Evolutionary conservation across 768 basidiomycete species (phyloP).

Genomic region (Pleurotus ostreatus): DNA sequence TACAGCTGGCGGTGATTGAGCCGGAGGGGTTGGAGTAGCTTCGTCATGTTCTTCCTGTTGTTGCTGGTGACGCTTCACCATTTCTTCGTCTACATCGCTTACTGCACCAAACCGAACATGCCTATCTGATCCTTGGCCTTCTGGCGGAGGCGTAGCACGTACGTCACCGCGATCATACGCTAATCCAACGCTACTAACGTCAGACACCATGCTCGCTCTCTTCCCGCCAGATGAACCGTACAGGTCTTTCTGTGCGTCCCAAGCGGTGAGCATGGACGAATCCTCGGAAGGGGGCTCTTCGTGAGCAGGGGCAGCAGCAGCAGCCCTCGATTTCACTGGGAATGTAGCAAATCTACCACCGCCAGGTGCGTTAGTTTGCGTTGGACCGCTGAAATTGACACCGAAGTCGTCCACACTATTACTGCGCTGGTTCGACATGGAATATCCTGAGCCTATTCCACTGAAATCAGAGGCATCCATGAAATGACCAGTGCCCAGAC

Average conservation of each 20-base stretch:
- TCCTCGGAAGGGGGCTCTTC: not conserved
- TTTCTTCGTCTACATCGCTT: slow-evolving; percentile 33
- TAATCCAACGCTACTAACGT: slow-evolving; percentile 30
- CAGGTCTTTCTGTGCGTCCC: slow-evolving; percentile 12
- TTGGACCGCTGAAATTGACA: slow-evolving; percentile 20
- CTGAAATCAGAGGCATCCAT: slow-evolving; percentile 6
- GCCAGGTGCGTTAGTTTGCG: slow-evolving; percentile 15
- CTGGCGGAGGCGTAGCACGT: slow-evolving; percentile 23
- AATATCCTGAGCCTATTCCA: not conserved
- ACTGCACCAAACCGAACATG: slow-evolving; percentile 44
- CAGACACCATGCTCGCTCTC: slow-evolving; percentile 6
- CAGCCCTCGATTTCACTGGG: slow-evolving; percentile 41
- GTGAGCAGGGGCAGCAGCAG: slow-evolving; percentile 18
- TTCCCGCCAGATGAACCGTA: slow-evolving; percentile 25
- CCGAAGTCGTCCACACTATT: slow-evolving; percentile 41
- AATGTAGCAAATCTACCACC: slow-evolving; percentile 66
- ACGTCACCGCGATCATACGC: slow-evolving; percentile 26
- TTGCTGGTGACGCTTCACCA: slow-evolving; percentile 20
- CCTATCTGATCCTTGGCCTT: slow-evolving; percentile 23
- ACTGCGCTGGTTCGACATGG: not conserved
- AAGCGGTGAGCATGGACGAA: slow-evolving; percentile 13
- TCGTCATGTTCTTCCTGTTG: not conserved
- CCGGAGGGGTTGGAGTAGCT: not conserved
- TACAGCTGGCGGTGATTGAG: not conserved
- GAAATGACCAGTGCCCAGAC: slow-evolving; percentile 8